phyloP scores from a whole-genome alignment of 2,329 filamentous ascomycete genomes.

The Ambrosiella beaveri region DNA sequence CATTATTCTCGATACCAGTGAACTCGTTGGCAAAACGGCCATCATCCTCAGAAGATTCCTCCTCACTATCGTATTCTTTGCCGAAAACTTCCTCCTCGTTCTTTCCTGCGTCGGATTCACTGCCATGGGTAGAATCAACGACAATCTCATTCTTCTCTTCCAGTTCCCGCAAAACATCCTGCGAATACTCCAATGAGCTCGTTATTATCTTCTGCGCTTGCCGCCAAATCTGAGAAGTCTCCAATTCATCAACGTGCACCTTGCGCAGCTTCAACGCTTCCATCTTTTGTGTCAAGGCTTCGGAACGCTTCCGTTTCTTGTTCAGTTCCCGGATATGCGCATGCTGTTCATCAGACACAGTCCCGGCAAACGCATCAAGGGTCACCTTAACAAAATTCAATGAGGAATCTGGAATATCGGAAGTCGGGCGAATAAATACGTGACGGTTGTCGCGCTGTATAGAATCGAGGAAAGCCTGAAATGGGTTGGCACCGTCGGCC shows the following conservation, averaged over 20 bases:
- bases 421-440: constrained; percentile 57
- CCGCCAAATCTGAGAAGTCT: constrained; percentile 81
- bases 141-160: constrained; percentile 32
- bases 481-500: constrained; percentile 17
- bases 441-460: constrained; percentile 46
- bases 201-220: constrained; percentile 71
- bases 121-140: constrained; percentile 13
- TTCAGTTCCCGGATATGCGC: constrained; percentile 48
- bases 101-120: constrained; percentile 17
- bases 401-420: constrained; percentile 49
- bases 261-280: constrained; percentile 59
- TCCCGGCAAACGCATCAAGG: constrained; percentile 59
- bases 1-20: constrained; percentile 16
- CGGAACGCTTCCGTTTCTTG: constrained; percentile 59
- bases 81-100: constrained; percentile 19
- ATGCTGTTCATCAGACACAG: constrained; percentile 56
- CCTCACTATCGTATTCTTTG: constrained; percentile 18
- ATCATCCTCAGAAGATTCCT: constrained; percentile 19
- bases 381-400: constrained; percentile 63
- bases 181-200: constrained; percentile 32
- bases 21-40: constrained; percentile 15
- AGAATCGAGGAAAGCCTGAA: constrained; percentile 36
- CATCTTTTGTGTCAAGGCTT: constrained; percentile 26
- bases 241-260: constrained; percentile 74
- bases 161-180: constrained; percentile 30